A percentile compares a stretch with the other conserved stretches of the same genome.
These are phyloP conservation scores for Candida frijolesensis DNA, from an alignment of 1,139 yeast genomes.

Conservation along the genomic window DNA sequence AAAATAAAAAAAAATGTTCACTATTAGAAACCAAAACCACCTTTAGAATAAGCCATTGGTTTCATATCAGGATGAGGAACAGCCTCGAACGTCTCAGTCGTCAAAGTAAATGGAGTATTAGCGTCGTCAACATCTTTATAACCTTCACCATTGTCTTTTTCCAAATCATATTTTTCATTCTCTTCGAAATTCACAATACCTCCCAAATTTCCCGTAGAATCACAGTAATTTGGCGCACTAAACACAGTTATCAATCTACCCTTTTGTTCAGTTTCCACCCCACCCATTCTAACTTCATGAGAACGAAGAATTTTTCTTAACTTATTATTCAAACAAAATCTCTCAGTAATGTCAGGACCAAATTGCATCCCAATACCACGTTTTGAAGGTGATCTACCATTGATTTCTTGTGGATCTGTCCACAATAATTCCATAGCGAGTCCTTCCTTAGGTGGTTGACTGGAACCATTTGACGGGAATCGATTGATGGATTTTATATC, in stretches of 20 bases:
- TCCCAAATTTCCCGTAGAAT: constrained; percentile 85
- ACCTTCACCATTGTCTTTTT: constrained; percentile 47
- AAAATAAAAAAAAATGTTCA: neutral
- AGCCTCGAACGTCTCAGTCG: constrained; percentile 66
- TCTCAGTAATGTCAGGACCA: constrained; percentile 91
- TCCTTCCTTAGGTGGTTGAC: constrained; percentile 91
- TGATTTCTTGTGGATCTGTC: constrained; percentile 89
- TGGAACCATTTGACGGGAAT: constrained; percentile 53
- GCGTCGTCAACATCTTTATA: constrained; percentile 50
- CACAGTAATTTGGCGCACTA: constrained; percentile 98
- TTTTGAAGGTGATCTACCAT: constrained; percentile 86
- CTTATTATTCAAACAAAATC: constrained; percentile 71
- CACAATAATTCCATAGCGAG: constrained; percentile 94
- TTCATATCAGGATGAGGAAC: constrained; percentile 89
- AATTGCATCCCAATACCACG: constrained; percentile 96
- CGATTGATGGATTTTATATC: constrained; percentile 77
- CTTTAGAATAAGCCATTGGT: constrained; percentile 95
- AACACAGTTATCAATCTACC: constrained; percentile 88
- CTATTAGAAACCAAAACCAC: constrained; percentile 47
- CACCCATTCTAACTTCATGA: constrained; percentile 93
- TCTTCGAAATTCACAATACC: constrained; percentile 73
- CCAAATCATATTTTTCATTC: constrained; percentile 32
- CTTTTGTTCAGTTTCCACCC: constrained; percentile 85
- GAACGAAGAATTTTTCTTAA: constrained; percentile 85
- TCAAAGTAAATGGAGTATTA: constrained; percentile 52